Evolutionary conservation across 2,329 filamentous ascomycete species (phyloP).

Genomic region (Aspergillus hortae): DNA sequence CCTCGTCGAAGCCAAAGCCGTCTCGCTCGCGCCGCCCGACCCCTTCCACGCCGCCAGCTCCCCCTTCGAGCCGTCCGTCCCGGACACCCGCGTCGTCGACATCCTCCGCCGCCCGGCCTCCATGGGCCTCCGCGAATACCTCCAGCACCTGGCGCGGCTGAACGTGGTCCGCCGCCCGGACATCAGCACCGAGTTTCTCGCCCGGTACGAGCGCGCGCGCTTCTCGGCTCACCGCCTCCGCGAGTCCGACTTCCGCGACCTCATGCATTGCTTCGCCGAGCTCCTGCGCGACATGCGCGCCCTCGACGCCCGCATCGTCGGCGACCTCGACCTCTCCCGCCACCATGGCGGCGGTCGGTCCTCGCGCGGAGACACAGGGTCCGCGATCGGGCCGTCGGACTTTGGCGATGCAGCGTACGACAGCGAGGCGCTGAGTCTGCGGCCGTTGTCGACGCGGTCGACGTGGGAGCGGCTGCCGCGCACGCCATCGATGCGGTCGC

Average conservation of each 20-base stretch:
- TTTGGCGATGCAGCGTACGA: slow-evolving; percentile 36
- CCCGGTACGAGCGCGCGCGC: slow-evolving; percentile 76
- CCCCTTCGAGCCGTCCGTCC: slow-evolving; percentile 39
- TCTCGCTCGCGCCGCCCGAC: slow-evolving; percentile 71
- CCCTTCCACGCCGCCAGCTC: slow-evolving; percentile 38
- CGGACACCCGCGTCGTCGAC: slow-evolving; percentile 66
- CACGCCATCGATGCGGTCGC: slow-evolving; percentile 35
- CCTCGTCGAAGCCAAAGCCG: slow-evolving; percentile 85
- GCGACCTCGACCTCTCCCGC: slow-evolving; percentile 21
- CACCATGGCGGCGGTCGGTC: too few species aligned
- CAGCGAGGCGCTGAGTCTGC: slow-evolving; percentile 14
- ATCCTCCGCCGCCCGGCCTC: slow-evolving; percentile 66
- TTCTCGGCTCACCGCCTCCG: slow-evolving; percentile 71
- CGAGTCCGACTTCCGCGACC: slow-evolving; percentile 66
- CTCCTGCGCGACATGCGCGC: slow-evolving; percentile 72
- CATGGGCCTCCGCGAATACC: slow-evolving; percentile 76
- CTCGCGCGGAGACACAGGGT: slow-evolving; percentile 23
- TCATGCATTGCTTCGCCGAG: slow-evolving; percentile 83
- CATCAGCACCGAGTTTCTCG: slow-evolving; percentile 61
- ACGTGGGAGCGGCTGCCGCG: slow-evolving; percentile 24
- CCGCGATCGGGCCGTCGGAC: slow-evolving; percentile 36
- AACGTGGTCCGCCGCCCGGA: slow-evolving; percentile 57
- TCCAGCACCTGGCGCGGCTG: slow-evolving; percentile 65
- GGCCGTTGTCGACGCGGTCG: slow-evolving; percentile 23
- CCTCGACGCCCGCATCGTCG: slow-evolving; percentile 55